Evolutionary conservation across 2,329 filamentous ascomycete genomes (phyloP).

Genomic region (Ceratocystis huliohia): DNA sequence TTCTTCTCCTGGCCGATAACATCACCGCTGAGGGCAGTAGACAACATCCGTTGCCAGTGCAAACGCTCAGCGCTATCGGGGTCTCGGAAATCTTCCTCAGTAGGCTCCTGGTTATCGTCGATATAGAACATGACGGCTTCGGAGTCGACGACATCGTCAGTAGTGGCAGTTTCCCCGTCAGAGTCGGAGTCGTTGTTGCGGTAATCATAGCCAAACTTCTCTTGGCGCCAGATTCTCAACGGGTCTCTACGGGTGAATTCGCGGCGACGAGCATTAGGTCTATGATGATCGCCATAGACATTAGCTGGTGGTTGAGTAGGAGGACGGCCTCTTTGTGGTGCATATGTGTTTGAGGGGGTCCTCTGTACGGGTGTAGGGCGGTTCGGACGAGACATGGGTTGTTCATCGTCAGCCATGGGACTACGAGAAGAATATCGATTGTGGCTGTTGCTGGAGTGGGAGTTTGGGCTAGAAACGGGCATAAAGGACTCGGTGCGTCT

Average conservation of each 20-base stretch:
- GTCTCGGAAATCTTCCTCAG: slow-evolving; percentile 77
- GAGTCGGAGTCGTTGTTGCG: slow-evolving; percentile 64
- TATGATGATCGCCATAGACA: slow-evolving; percentile 7
- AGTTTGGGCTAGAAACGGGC: slow-evolving; percentile 11
- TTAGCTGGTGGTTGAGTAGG: slow-evolving; percentile 3
- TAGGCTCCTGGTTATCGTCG: slow-evolving; percentile 78
- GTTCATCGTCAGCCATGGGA: slow-evolving; percentile 10
- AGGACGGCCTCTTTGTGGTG: slow-evolving; percentile 33
- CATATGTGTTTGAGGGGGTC: slow-evolving; percentile 70
- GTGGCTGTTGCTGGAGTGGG: slow-evolving; percentile 10
- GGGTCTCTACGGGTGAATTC: not conserved
- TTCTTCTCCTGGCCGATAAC: slow-evolving; percentile 98
- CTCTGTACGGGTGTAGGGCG: slow-evolving; percentile 49
- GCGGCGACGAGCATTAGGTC: slow-evolving; percentile 2
- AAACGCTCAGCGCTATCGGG: slow-evolving; percentile 77
- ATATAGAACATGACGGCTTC: slow-evolving; percentile 88
- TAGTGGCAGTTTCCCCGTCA: slow-evolving; percentile 81
- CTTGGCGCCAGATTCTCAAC: slow-evolving; percentile 27
- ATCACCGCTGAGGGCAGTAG: slow-evolving; percentile 88
- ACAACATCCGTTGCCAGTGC: slow-evolving; percentile 97
- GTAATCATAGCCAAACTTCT: slow-evolving; percentile 69
- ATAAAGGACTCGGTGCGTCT: not conserved
- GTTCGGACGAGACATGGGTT: slow-evolving; percentile 33
- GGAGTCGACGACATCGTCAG: slow-evolving; percentile 85
- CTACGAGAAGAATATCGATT: slow-evolving; percentile 3